A percentile compares a stretch with the other conserved stretches of the same genome.
These are phyloP conservation scores for Lentinula edodes DNA, from an alignment of 768 basidiomycete genomes.

Conservation along the genomic window DNA sequence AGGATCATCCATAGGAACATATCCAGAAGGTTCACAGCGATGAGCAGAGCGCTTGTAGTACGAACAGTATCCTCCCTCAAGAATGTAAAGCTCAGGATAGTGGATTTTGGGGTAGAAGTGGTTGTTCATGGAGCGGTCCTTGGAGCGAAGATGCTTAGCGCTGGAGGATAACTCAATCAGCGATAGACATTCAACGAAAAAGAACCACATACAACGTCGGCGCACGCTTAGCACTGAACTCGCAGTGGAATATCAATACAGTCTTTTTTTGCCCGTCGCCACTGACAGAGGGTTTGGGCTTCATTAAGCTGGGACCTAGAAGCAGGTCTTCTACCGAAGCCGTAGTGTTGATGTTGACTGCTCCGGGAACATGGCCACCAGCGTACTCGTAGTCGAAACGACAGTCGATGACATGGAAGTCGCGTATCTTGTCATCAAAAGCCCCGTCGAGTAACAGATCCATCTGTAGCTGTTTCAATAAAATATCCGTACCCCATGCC, in stretches of 20 bases:
- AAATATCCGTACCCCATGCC: slow-evolving; percentile 1
- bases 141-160: slow-evolving; percentile 89
- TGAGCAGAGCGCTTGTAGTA: slow-evolving; percentile 68
- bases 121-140: slow-evolving; percentile 85
- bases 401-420: slow-evolving; percentile 87
- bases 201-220: slow-evolving; percentile 72
- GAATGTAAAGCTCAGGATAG: slow-evolving; percentile 95
- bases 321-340: slow-evolving; percentile 76
- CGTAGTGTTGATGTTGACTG: slow-evolving; percentile 86
- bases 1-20: slow-evolving; percentile 95
- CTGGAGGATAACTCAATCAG: slow-evolving; percentile 31
- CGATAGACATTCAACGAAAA: not conserved
- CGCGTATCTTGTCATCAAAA: slow-evolving; percentile 57
- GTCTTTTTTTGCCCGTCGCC: slow-evolving; percentile 74
- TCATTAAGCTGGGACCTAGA: slow-evolving; percentile 48
- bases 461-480: slow-evolving; percentile 45
- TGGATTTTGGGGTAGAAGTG: slow-evolving; percentile 87
- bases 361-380: slow-evolving; percentile 90
- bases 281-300: slow-evolving; percentile 66
- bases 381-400: slow-evolving; percentile 95
- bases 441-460: slow-evolving; percentile 71
- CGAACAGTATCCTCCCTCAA: slow-evolving; percentile 92
- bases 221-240: slow-evolving; percentile 92
- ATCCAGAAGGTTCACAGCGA: slow-evolving; percentile 77
- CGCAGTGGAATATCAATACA: slow-evolving; percentile 94